Conservation (phyloP, 2,329 filamentous ascomycete genomes). For the Graphiopsis chlorocephala region DNA sequence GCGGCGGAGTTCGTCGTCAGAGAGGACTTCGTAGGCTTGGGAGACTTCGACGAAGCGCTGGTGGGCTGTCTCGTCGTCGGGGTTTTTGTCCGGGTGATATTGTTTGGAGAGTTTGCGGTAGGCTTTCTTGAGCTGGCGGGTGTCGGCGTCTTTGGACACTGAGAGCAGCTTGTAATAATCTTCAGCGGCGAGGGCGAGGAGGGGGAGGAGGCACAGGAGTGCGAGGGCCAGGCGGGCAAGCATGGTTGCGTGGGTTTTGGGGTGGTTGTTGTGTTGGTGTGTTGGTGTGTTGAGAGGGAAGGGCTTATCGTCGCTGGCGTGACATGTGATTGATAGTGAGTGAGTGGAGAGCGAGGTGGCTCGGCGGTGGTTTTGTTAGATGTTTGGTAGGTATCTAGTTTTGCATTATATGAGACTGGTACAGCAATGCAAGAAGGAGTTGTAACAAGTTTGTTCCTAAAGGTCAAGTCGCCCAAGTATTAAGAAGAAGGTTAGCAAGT, state of each 20-base stretch:
- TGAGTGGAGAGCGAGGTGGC: neutral
- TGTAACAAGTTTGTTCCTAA: neutral
- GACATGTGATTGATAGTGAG: slow-evolving; percentile 6
- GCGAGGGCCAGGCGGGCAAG: slow-evolving; percentile 43
- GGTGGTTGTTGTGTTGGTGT: neutral
- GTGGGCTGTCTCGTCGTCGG: slow-evolving; percentile 74
- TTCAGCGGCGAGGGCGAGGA: slow-evolving; percentile 50
- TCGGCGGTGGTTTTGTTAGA: neutral
- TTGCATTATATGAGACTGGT: neutral
- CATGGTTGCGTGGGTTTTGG: slow-evolving; percentile 31
- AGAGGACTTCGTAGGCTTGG: slow-evolving; percentile 92
- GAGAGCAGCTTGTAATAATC: slow-evolving; percentile 86
- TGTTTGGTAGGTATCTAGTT: neutral
- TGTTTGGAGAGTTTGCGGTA: slow-evolving; percentile 93
- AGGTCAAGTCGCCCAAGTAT: neutral
- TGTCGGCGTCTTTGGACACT: slow-evolving; percentile 72
- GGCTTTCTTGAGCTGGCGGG: slow-evolving; percentile 88
- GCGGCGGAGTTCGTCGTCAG: slow-evolving; percentile 71
- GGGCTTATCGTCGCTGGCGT: neutral
- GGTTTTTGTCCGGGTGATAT: slow-evolving; percentile 97
- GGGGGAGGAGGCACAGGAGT: slow-evolving; percentile 42
- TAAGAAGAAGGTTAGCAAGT: neutral
- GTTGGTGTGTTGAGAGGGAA: neutral
- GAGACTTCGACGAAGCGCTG: slow-evolving; percentile 92
- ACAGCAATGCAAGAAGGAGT: neutral